These are phyloP conservation scores for Solanum bukasovii DNA, from an alignment of 257 asterid genomes.

Conservation along the genomic window DNA sequence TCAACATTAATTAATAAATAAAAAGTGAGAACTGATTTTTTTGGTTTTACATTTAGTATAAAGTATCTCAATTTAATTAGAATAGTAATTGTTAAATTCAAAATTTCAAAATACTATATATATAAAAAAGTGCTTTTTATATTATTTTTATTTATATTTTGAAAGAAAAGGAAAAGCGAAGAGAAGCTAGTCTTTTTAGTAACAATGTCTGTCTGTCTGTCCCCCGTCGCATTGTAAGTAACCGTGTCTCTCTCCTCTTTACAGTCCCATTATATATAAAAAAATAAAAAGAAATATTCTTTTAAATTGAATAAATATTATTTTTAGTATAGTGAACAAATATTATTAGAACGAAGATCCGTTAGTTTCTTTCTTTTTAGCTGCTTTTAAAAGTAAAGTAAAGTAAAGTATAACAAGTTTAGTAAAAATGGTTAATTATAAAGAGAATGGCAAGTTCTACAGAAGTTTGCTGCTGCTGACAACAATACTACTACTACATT, in stretches of 20 bases:
- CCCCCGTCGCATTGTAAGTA: neutral
- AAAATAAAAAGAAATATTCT: neutral
- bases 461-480: neutral
- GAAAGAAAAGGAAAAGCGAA: neutral
- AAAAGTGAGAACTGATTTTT: no score
- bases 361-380: neutral
- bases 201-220: slow-evolving; percentile 9
- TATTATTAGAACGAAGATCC: fast-evolving
- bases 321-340: no score
- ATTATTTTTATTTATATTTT: neutral
- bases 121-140: neutral
- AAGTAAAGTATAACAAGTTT: neutral
- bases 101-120: neutral
- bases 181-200: slow-evolving; percentile 5
- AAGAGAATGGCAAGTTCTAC: neutral
- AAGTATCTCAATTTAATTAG: neutral
- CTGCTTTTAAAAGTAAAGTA: neutral
- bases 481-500: slow-evolving; percentile 24
- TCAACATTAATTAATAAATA: no score
- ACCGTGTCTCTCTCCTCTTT: slow-evolving; percentile 5
- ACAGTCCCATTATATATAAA: neutral
- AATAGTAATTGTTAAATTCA: no score
- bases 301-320: no score
- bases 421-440: neutral
- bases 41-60: no score